Percentiles rank a stretch among this genome's conserved stretches.
phyloP scores from a whole-genome alignment of 1,284 basidiomycete species.

The Ustilago sp. region DNA sequence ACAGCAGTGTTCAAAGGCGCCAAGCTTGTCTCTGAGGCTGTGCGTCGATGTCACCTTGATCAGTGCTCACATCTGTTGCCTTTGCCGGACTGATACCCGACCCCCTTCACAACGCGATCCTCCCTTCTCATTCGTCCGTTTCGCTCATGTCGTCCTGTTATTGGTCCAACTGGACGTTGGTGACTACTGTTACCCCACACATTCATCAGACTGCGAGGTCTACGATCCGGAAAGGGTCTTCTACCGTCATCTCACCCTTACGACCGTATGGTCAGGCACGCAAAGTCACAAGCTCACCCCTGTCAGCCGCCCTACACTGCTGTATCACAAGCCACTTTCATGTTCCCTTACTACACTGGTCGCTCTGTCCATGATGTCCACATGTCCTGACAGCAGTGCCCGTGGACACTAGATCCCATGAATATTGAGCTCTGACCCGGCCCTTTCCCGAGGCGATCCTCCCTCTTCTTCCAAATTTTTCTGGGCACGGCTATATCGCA shows the following conservation, averaged over 20 bases:
- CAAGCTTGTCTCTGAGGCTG: conserved; percentile 5
- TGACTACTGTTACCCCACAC: background rate
- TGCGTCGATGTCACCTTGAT: conserved; percentile 5
- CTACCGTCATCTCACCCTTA: background rate
- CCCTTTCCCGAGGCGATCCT: background rate
- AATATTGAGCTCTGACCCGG: background rate
- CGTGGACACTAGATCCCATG: background rate
- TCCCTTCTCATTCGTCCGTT: background rate
- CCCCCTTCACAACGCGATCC: background rate
- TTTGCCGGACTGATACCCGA: conserved; percentile 34
- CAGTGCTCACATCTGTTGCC: conserved; percentile 10
- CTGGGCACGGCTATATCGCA: conserved; percentile 17
- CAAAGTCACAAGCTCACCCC: background rate
- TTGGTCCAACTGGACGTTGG: background rate
- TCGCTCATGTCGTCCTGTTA: no score
- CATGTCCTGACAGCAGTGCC: background rate
- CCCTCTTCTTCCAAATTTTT: conserved; percentile 12
- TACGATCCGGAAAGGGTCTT: background rate
- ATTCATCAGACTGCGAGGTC: background rate
- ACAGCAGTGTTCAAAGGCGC: background rate
- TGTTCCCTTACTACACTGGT: background rate
- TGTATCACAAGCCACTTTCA: background rate
- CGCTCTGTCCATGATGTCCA: background rate
- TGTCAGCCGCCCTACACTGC: background rate
- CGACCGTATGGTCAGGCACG: conserved; percentile 1